These are phyloP conservation scores for Penicillium sp. DNA, from an alignment of 2,329 filamentous ascomycete species.

Conservation along the genomic window DNA sequence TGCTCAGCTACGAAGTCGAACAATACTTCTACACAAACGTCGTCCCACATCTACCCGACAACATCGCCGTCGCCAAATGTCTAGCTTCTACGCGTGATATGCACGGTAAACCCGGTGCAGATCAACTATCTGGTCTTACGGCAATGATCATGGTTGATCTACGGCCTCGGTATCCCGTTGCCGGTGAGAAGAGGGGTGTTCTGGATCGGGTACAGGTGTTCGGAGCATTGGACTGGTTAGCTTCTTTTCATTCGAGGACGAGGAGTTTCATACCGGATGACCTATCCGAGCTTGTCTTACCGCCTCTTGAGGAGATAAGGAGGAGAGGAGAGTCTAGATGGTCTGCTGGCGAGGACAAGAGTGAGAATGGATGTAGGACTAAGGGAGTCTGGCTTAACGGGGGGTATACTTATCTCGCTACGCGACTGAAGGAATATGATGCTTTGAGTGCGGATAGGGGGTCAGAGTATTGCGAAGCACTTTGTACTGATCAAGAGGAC, in stretches of 20 bases:
- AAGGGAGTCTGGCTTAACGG: slow-evolving; percentile 59
- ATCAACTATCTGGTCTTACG: slow-evolving; percentile 35
- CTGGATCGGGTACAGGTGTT: slow-evolving; percentile 50
- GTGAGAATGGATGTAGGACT: slow-evolving; percentile 14
- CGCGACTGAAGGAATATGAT: slow-evolving; percentile 55
- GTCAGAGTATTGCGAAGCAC: slow-evolving; percentile 54
- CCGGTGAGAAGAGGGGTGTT: slow-evolving; percentile 40
- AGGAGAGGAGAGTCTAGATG: too few species aligned
- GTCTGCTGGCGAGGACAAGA: too few species aligned
- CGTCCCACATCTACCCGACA: slow-evolving; percentile 47
- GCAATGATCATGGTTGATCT: slow-evolving; percentile 60
- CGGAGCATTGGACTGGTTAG: slow-evolving; percentile 60
- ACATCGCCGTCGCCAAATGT: slow-evolving; percentile 51
- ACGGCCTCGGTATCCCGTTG: slow-evolving; percentile 51
- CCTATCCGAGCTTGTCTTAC: slow-evolving; percentile 38
- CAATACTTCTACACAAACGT: slow-evolving; percentile 61
- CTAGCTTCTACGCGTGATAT: slow-evolving; percentile 44
- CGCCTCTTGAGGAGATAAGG: slow-evolving; percentile 56
- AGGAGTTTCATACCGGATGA: slow-evolving; percentile 37
- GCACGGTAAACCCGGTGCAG: slow-evolving; percentile 23
- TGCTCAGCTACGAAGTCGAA: slow-evolving; percentile 65
- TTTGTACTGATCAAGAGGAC: slow-evolving; percentile 43
- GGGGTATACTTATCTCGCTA: slow-evolving; percentile 66
- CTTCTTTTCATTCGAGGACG: slow-evolving; percentile 57
- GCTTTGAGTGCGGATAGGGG: slow-evolving; percentile 45